Percentiles rank a stretch among this genome's conserved stretches.
Conservation (phyloP, 805 yeast species). For the Starmera pachycereana region DNA sequence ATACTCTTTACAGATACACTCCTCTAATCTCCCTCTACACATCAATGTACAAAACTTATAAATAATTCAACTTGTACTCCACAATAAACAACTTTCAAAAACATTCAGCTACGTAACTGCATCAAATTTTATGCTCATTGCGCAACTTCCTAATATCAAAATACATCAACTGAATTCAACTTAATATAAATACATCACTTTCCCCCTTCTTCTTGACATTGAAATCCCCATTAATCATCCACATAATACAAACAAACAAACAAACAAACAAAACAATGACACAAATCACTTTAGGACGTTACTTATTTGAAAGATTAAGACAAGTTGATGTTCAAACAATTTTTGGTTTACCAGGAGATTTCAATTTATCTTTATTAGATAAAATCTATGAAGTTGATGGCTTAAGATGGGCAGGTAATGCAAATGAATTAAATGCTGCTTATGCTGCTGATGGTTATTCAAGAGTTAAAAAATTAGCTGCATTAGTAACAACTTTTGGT, state of each 20-base stretch:
- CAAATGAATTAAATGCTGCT: constrained; percentile 84
- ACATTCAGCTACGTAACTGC: no score
- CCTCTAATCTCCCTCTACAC: no score
- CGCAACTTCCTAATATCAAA: no score
- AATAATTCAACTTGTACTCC: no score
- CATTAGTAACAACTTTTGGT: constrained; percentile 78
- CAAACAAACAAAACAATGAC: constrained; percentile 17
- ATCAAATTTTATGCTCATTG: no score
- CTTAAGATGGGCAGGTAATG: constrained; percentile 83
- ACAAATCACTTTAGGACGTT: constrained; percentile 61
- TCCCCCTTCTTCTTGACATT: not conserved
- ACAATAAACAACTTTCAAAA: no score
- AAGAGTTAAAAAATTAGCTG: constrained; percentile 66
- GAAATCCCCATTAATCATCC: not conserved
- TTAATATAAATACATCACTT: not conserved
- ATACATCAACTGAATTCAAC: no score
- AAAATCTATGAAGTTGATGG: constrained; percentile 67
- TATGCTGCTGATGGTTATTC: constrained; percentile 87
- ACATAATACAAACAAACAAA: not conserved
- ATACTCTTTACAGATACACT: no score
- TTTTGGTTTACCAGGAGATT: constrained; percentile 79
- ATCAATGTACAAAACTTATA: no score
- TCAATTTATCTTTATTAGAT: constrained; percentile 63
- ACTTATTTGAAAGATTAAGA: constrained; percentile 66
- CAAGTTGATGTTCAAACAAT: constrained; percentile 63